phyloP scores from a whole-genome alignment of 73 alveolate species.

The Paramecium bursaria region DNA sequence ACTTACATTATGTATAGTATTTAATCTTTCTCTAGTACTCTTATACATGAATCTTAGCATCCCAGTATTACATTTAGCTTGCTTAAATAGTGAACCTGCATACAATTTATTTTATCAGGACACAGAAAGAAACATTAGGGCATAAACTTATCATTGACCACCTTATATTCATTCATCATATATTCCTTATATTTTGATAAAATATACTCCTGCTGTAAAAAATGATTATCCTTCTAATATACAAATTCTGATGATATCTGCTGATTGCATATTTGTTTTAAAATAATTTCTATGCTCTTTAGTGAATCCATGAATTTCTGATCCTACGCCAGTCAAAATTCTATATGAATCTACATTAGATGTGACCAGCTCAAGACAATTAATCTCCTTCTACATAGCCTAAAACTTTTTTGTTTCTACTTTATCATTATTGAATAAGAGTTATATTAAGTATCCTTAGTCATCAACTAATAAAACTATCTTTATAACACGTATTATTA shows the following conservation, averaged over 20 bases:
- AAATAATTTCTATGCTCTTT: too few relatives aligned
- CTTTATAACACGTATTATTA: too few relatives aligned
- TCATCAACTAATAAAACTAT: too few relatives aligned
- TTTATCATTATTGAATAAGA: too few relatives aligned
- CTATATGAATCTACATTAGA: too few relatives aligned
- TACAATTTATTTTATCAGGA: slow-evolving; percentile 32
- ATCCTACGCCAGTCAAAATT: too few relatives aligned
- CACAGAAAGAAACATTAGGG: not conserved
- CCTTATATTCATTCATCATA: slow-evolving; percentile 36
- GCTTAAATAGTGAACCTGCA: slow-evolving; percentile 44
- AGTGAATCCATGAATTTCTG: too few relatives aligned
- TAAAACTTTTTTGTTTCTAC: too few relatives aligned
- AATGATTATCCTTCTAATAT: slow-evolving; percentile 35
- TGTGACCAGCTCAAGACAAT: too few relatives aligned
- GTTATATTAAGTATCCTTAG: too few relatives aligned
- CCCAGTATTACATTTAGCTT: slow-evolving; percentile 43
- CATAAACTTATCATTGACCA: not conserved
- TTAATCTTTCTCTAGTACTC: slow-evolving; percentile 47
- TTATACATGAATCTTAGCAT: slow-evolving; percentile 43
- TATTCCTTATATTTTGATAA: not conserved
- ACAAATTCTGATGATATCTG: slow-evolving; percentile 8
- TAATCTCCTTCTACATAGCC: too few relatives aligned
- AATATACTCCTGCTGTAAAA: slow-evolving; percentile 44
- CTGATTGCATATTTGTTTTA: too few relatives aligned
- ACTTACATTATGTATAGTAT: not conserved